Percentiles rank a stretch among this genome's conserved stretches.
Conservation (phyloP, 2,329 filamentous ascomycete genomes). For the Bipolaris bicolor region DNA sequence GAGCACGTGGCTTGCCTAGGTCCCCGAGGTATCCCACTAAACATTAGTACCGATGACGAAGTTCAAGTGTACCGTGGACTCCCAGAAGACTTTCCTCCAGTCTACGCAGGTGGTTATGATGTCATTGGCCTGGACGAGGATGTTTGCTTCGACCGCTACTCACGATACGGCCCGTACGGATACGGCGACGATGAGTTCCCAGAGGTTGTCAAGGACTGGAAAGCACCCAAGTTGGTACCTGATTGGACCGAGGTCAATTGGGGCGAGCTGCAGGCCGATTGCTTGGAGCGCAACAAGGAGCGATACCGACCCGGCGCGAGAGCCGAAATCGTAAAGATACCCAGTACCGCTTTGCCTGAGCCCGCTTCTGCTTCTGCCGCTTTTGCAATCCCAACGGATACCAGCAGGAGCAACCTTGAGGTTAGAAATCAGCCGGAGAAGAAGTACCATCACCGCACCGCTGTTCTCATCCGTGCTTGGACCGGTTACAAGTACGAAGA, state of each 20-base stretch:
- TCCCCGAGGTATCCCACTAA: slow-evolving; percentile 59
- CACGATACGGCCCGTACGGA: slow-evolving; percentile 63
- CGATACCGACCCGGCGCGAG: slow-evolving; percentile 60
- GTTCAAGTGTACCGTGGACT: slow-evolving; percentile 66
- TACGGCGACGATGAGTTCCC: slow-evolving; percentile 58
- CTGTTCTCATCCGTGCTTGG: slow-evolving; percentile 55
- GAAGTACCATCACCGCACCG: slow-evolving; percentile 53
- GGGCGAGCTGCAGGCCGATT: slow-evolving; percentile 72
- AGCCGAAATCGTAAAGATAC: slow-evolving; percentile 40
- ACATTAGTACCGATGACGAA: slow-evolving; percentile 65
- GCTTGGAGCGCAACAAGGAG: slow-evolving; percentile 68
- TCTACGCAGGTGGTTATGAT: slow-evolving; percentile 47
- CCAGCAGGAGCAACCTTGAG: slow-evolving; percentile 37
- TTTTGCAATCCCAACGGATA: slow-evolving; percentile 38
- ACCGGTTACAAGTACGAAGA: slow-evolving; percentile 55
- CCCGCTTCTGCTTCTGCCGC: slow-evolving; percentile 36
- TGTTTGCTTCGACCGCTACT: slow-evolving; percentile 68
- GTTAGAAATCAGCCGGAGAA: slow-evolving; percentile 26
- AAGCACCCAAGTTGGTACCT: slow-evolving; percentile 46
- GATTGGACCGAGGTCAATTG: slow-evolving; percentile 72
- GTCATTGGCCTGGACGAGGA: slow-evolving; percentile 54
- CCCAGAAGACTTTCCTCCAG: slow-evolving; percentile 53
- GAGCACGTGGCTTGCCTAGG: slow-evolving; percentile 69
- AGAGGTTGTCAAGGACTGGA: slow-evolving; percentile 55
- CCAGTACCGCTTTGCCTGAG: slow-evolving; percentile 36